Evolutionary conservation across 1,284 basidiomycete species (phyloP).

Genomic region (Rhizoctonia solani): DNA sequence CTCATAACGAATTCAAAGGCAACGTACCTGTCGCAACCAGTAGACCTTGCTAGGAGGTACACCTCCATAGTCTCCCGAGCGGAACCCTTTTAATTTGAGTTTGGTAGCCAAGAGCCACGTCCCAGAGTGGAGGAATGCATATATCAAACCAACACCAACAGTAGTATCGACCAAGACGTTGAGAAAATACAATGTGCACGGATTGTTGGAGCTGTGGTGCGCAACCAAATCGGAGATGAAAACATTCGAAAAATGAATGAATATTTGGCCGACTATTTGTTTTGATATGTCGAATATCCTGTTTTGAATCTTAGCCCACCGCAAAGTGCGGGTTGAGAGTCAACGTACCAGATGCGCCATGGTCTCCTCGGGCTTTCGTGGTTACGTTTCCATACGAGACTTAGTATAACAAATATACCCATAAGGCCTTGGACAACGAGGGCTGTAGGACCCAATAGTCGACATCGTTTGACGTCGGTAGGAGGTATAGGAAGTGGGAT

Average conservation of each 20-base stretch:
- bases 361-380: constrained; percentile 82
- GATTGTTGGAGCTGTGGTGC: constrained; percentile 70
- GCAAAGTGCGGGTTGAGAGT: background rate
- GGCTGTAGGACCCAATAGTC: constrained; percentile 51
- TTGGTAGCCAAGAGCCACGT: constrained; percentile 70
- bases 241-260: constrained; percentile 87
- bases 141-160: constrained; percentile 85
- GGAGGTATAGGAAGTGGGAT: constrained; percentile 46
- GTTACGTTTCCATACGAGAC: constrained; percentile 87
- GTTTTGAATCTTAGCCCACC: constrained; percentile 1
- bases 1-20: background rate
- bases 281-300: constrained; percentile 90
- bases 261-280: constrained; percentile 89
- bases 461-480: constrained; percentile 54
- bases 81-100: constrained; percentile 73
- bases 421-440: constrained; percentile 73
- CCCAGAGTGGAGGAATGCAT: constrained; percentile 70
- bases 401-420: constrained; percentile 85
- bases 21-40: constrained; percentile 71
- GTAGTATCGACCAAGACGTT: constrained; percentile 96
- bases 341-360: constrained; percentile 86
- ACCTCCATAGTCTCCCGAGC: constrained; percentile 84
- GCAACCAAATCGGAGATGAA: constrained; percentile 75
- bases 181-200: constrained; percentile 91
- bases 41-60: constrained; percentile 67